Evolutionary conservation across 192 early-diverging fungal species (phyloP).

Genomic region (Coemansia sp.): DNA sequence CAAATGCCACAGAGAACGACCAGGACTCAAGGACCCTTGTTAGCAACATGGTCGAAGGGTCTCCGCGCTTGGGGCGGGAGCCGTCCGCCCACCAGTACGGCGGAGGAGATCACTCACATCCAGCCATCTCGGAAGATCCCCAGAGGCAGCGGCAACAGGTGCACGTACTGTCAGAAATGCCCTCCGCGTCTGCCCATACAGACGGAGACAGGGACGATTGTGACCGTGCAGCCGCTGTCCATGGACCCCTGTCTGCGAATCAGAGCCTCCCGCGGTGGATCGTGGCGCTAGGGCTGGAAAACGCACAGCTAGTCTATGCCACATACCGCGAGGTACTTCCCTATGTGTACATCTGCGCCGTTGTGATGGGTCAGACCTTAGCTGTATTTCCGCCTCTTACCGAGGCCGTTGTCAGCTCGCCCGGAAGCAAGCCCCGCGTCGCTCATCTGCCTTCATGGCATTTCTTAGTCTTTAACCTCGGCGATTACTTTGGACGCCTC

Average conservation of each 20-base stretch:
- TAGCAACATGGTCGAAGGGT: constrained; percentile 22
- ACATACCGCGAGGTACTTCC: constrained; percentile 29
- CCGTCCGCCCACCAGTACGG: background rate
- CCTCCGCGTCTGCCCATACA: background rate
- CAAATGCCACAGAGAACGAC: background rate
- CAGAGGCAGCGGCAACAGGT: background rate
- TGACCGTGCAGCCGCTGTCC: background rate
- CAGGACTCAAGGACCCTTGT: background rate
- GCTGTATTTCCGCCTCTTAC: constrained; percentile 77
- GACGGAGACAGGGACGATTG: background rate
- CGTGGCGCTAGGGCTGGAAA: constrained; percentile 25
- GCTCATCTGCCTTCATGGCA: constrained; percentile 60
- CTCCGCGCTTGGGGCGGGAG: constrained; percentile 26
- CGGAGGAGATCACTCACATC: background rate
- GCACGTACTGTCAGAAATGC: background rate
- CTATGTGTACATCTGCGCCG: constrained; percentile 42
- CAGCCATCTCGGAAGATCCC: background rate
- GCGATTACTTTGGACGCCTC: constrained; percentile 69
- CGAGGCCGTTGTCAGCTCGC: constrained; percentile 57
- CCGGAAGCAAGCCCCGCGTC: constrained; percentile 20
- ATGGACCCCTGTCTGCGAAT: background rate
- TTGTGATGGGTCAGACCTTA: constrained; percentile 67
- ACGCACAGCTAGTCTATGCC: constrained; percentile 18
- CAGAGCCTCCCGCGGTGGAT: constrained; percentile 15
- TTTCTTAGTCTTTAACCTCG: constrained; percentile 72